These are phyloP conservation scores for Cardamine resedifolia DNA, from an alignment of 345 rosid species.

Conservation along the genomic window DNA sequence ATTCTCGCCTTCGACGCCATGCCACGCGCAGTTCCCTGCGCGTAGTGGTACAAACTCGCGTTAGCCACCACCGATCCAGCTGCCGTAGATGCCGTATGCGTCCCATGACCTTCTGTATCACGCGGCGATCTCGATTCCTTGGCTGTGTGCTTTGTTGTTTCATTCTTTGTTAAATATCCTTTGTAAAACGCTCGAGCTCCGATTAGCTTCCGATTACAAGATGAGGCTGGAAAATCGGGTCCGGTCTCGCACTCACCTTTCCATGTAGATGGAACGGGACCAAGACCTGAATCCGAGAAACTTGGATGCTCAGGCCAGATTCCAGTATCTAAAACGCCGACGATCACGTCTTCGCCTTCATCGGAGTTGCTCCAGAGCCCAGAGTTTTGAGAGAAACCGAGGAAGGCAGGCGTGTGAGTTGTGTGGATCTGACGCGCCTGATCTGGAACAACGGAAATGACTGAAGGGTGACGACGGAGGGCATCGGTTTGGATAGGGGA, in stretches of 20 bases:
- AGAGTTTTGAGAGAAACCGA: conserved; percentile 56
- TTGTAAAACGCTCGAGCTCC: conserved; percentile 72
- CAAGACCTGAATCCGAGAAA: conserved; percentile 51
- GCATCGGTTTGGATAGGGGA: conserved; percentile 47
- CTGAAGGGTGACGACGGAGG: conserved; percentile 48
- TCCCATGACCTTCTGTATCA: conserved; percentile 90
- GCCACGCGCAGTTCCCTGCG: conserved; percentile 78
- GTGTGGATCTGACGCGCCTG: conserved; percentile 75
- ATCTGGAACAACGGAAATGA: conserved; percentile 70
- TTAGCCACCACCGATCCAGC: conserved; percentile 67
- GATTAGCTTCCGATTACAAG: conserved; percentile 75
- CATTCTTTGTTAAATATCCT: conserved; percentile 52
- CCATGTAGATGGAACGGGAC: conserved; percentile 61
- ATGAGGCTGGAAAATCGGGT: conserved; percentile 57
- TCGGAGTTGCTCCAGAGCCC: conserved; percentile 74
- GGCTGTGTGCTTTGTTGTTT: conserved; percentile 38
- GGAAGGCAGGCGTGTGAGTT: conserved; percentile 71
- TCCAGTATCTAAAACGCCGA: conserved; percentile 86
- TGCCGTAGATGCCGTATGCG: conserved; percentile 86
- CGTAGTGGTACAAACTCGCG: conserved; percentile 65
- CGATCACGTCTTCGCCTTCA: conserved; percentile 66
- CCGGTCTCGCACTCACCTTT: conserved; percentile 64
- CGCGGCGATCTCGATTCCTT: conserved; percentile 64
- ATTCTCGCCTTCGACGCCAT: conserved; percentile 82
- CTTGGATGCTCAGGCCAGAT: conserved; percentile 84